Evolutionary conservation across 345 rosid species (phyloP).

Genomic region (Eucalyptus sp.): DNA sequence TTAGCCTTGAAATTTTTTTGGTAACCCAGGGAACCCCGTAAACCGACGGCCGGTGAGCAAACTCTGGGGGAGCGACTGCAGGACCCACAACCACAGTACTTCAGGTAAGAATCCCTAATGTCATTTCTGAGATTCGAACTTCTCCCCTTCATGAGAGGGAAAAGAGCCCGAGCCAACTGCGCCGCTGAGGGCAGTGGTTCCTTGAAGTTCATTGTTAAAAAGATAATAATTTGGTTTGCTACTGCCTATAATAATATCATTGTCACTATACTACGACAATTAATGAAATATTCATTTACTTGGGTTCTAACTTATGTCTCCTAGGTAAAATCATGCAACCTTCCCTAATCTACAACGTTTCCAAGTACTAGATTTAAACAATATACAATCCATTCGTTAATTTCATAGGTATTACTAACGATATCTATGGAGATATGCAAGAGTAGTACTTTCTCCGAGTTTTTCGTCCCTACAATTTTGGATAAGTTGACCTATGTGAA

Average conservation of each 20-base stretch:
- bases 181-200: too few species aligned
- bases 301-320: background rate
- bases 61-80: too few species aligned
- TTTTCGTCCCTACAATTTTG: background rate
- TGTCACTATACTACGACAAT: background rate
- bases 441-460: background rate
- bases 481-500: accelerated
- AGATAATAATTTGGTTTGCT: background rate
- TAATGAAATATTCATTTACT: background rate
- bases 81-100: too few species aligned
- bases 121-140: too few species aligned
- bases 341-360: background rate
- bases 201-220: background rate
- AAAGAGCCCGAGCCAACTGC: too few species aligned
- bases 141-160: too few species aligned
- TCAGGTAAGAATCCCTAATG: too few species aligned
- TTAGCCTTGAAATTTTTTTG: background rate
- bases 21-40: too few species aligned
- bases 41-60: too few species aligned
- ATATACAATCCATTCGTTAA: background rate
- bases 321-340: background rate
- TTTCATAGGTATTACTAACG: background rate
- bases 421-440: background rate
- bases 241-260: background rate
- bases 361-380: background rate